Conservation (phyloP, 441 rosid genomes). For the Erysimum pusillum region DNA sequence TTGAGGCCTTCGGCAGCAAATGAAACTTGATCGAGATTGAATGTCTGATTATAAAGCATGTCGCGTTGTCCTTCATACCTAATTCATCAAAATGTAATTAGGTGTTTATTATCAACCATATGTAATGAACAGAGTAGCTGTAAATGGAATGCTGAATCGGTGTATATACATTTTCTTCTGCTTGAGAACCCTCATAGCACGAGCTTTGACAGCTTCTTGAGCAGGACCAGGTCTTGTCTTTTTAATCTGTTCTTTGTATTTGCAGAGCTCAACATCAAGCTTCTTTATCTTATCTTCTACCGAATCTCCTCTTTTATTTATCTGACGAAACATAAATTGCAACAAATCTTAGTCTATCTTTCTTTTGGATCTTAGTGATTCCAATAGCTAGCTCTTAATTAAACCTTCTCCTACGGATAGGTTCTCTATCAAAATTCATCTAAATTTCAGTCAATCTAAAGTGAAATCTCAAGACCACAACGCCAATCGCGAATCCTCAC, state of each 20-base stretch:
- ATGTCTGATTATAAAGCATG: conserved; percentile 95
- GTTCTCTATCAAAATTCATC: neutral
- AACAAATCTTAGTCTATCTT: neutral
- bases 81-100: conserved; percentile 6
- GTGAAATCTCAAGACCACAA: conserved; percentile 11
- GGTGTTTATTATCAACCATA: conserved; percentile 1
- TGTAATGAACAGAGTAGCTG: neutral
- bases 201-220: conserved; percentile 87
- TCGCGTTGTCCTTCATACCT: conserved; percentile 99
- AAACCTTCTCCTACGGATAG: neutral
- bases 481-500: conserved; percentile 20
- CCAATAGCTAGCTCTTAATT: neutral
- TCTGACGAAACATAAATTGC: conserved; percentile 51
- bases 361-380: neutral
- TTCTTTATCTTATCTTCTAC: conserved; percentile 90
- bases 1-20: conserved; percentile 94
- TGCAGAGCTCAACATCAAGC: conserved; percentile 80
- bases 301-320: conserved; percentile 87
- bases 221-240: conserved; percentile 94
- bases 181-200: conserved; percentile 93
- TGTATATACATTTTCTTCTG: conserved; percentile 68
- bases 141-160: neutral
- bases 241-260: conserved; percentile 83
- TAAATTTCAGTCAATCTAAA: neutral
- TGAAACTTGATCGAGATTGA: conserved; percentile 97